Base-by-base conservation (phyloP, 2,329 filamentous ascomycete genomes). In the Orbilia brochopaga region DNA sequence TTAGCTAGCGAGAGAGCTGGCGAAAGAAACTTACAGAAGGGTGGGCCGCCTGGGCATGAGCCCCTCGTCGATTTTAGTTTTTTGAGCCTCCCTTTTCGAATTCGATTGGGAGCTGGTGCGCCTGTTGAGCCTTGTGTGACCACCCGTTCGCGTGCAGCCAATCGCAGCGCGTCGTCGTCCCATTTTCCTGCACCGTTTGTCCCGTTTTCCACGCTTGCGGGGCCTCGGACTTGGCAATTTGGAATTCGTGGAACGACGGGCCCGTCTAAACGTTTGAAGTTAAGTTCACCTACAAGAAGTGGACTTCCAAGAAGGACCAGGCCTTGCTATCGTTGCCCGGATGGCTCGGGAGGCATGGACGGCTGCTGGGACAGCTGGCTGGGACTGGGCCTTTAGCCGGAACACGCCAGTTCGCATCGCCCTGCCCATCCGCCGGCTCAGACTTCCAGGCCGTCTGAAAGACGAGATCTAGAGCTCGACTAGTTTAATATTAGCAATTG, bases 71-170 rank as follows among this genome's bases (percentile, higher is more conserved):
- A 48, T 48, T 48, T n/a, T n/a, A n/a, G n/a, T n/a, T n/a, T n/a
- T n/a, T 72, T 61, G 67, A 72, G 67, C 67, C 67, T 65, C 67
- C 60, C 48, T n/a, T 48, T 42, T 48, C 59, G 46, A 24, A 19
- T n/a, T n/a, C n/a, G n/a, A n/a, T n/a, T n/a, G n/a, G n/a, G n/a
- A n/a, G n/a, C n/a, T n/a, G 19, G 42, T 63, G 65, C 60, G 60
- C 42, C 67, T 60, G 48, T 72, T 72, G 60, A 72, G 67, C 67
- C 67, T 72, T 72, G 67, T 72, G 67, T 65, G 67, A 72, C n/a
- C 67, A 48, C 44, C 67, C 3, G 17, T 40, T 15, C 32, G n/a
- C 11, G 27, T 37, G 15, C 35, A 21, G 44, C 44, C 44, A 48
- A 48, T 48, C 2, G 44, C 44, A 5, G n/a, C 17, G 11, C 2